These are phyloP conservation scores for Volvox carteri DNA, from an alignment of 163 green algal genomes.

Conservation along the genomic window DNA sequence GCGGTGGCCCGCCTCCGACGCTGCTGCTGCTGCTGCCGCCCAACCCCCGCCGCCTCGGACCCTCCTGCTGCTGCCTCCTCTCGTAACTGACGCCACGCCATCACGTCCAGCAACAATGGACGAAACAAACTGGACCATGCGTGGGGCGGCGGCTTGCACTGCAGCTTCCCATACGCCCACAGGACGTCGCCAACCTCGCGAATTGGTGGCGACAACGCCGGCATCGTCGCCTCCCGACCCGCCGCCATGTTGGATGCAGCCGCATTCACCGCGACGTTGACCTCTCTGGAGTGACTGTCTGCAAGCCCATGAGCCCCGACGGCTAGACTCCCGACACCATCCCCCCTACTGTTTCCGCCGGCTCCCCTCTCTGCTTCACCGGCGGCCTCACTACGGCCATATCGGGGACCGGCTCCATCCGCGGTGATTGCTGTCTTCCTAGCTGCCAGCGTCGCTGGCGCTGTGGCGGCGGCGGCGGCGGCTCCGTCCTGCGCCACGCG, in stretches of 20 bases:
- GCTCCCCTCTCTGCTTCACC: not conserved
- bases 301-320: too few relatives aligned
- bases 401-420: too few relatives aligned
- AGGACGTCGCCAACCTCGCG: constrained; percentile 45
- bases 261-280: too few relatives aligned
- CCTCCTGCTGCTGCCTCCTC: too few relatives aligned
- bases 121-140: constrained; percentile 9
- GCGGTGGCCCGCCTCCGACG: not conserved
- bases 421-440: too few relatives aligned
- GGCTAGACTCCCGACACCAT: too few relatives aligned
- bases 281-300: too few relatives aligned
- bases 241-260: not conserved
- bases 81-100: not conserved
- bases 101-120: constrained; percentile 19
- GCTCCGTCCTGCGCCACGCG: not conserved
- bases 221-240: not conserved
- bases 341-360: not conserved
- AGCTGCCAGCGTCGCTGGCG: too few relatives aligned
- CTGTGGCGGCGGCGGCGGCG: not conserved
- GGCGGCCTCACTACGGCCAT: too few relatives aligned
- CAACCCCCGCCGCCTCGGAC: too few relatives aligned
- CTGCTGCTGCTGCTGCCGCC: not conserved
- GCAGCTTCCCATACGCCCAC: constrained; percentile 46
- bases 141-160: not conserved
- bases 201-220: constrained; percentile 5